These are phyloP conservation scores for Fusarium floridanum DNA, from an alignment of 2,329 filamentous ascomycete species.

Conservation along the genomic window DNA sequence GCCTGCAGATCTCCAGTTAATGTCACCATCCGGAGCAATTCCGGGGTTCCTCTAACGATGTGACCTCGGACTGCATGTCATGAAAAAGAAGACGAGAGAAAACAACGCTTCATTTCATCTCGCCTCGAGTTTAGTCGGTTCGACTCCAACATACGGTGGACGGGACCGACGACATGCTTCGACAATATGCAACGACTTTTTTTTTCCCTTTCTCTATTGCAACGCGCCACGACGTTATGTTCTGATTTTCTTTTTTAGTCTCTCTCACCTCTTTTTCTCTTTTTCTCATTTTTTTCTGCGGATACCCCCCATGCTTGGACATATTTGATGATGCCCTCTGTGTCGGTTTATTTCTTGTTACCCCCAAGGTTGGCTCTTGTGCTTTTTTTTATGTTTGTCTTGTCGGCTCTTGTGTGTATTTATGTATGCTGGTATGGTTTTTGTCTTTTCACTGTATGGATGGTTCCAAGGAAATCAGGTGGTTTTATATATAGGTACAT, in stretches of 20 bases:
- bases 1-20: slow-evolving; percentile 25
- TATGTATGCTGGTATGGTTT: slow-evolving; percentile 18
- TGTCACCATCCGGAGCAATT: slow-evolving; percentile 5
- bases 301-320: slow-evolving; percentile 42
- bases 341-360: slow-evolving; percentile 20
- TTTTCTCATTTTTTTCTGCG: slow-evolving; percentile 34
- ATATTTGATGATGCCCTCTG: slow-evolving; percentile 32
- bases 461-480: slow-evolving; percentile 1
- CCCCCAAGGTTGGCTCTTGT: slow-evolving; percentile 28
- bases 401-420: background rate
- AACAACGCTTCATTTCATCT: background rate
- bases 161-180: slow-evolving; percentile 12
- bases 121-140: background rate
- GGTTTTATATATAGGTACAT: slow-evolving; percentile 9
- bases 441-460: slow-evolving; percentile 1
- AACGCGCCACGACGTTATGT: slow-evolving; percentile 37
- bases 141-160: too few species aligned
- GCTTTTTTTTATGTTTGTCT: slow-evolving; percentile 1
- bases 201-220: background rate
- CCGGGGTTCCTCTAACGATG: background rate
- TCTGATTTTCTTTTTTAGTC: slow-evolving; percentile 23
- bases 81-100: slow-evolving; percentile 1
- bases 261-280: background rate
- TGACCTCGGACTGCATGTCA: slow-evolving; percentile 3
- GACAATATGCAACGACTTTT: slow-evolving; percentile 35